Conservation (phyloP, 2,329 filamentous ascomycete species). For the Neofusicoccum cordaticola region DNA sequence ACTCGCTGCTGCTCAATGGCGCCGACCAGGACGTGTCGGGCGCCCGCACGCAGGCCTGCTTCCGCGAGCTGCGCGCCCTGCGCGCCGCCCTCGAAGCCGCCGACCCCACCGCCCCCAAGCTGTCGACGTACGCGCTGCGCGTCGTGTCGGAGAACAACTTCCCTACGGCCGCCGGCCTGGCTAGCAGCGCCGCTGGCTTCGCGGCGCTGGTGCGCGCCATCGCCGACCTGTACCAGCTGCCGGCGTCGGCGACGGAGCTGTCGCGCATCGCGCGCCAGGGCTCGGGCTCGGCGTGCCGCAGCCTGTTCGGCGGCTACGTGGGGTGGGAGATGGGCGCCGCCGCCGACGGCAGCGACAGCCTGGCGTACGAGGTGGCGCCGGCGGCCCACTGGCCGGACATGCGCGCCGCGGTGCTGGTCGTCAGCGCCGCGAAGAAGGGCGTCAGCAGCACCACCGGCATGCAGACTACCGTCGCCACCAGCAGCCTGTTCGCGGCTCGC, state of each 20-base stretch:
- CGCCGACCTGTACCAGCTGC: constrained; percentile 85
- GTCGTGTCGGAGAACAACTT: constrained; percentile 99
- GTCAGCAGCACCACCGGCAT: constrained; percentile 91
- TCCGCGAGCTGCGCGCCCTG: constrained; percentile 77
- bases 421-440: constrained; percentile 90
- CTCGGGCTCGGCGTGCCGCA: constrained; percentile 90
- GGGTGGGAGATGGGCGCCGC: constrained; percentile 82
- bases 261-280: constrained; percentile 89
- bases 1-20: constrained; percentile 83
- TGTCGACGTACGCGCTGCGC: constrained; percentile 72
- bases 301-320: constrained; percentile 91
- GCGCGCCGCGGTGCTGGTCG: constrained; percentile 88
- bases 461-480: constrained; percentile 94
- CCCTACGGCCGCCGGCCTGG: constrained; percentile 89
- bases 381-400: constrained; percentile 93
- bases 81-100: constrained; percentile 71
- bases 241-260: constrained; percentile 75
- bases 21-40: constrained; percentile 79
- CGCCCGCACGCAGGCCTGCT: constrained; percentile 89
- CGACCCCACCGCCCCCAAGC: constrained; percentile 73
- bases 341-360: constrained; percentile 78
- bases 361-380: constrained; percentile 83
- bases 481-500: constrained; percentile 77
- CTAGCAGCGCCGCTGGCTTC: constrained; percentile 63
- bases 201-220: constrained; percentile 75